Evolutionary conservation across 345 rosid genomes (phyloP), one percentile per base, ranked within the genome.

Genomic region (Camelina sativa): DNA sequence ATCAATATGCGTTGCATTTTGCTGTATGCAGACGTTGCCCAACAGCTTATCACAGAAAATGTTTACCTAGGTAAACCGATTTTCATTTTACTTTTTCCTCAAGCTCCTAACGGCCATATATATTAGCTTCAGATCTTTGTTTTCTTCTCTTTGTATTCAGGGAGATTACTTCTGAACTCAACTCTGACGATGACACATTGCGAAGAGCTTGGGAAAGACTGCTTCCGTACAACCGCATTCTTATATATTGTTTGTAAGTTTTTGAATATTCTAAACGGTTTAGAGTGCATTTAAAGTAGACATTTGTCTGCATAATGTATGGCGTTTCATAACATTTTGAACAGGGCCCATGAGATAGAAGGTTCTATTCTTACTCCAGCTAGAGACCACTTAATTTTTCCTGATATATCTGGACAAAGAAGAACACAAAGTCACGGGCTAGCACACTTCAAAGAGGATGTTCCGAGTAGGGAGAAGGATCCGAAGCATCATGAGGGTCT

Each of bases 11-110:
- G 22, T 73, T 84, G 75, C 89, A 86, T 73, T 83, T 90, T 69
- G 89, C 93, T 62, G 62, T 86, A 13, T 88, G 96, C 76, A 84
- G 91, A 68, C 91, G 96, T 60, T 90, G 96, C 79, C 96, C 93
- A 68, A 85, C 75, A 69, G 81, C 84, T 15, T 90, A 85, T 78
- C 96, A 90, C 75, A 73, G 90, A 65, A 85, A 82, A 80, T 90
- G 93, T 81, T 82, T 88, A 67, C 93, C 96, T 50, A 20, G 79
- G 96, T 90, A 82, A 34, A 41, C 43, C 56, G 54, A 28, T 44
- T 59, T 50, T 56, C 34, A 47, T 65, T 68, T 47, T 25, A 57
- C 57, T 4, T 52, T 44, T n/a, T 30, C 17, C 54, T 38, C 5
- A 56, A 58, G 51, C 73, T 58, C 50, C 73, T 58, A 66, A 17